Conservation (phyloP, 164 flowering plant genomes). For the Sextonia rubra region DNA sequence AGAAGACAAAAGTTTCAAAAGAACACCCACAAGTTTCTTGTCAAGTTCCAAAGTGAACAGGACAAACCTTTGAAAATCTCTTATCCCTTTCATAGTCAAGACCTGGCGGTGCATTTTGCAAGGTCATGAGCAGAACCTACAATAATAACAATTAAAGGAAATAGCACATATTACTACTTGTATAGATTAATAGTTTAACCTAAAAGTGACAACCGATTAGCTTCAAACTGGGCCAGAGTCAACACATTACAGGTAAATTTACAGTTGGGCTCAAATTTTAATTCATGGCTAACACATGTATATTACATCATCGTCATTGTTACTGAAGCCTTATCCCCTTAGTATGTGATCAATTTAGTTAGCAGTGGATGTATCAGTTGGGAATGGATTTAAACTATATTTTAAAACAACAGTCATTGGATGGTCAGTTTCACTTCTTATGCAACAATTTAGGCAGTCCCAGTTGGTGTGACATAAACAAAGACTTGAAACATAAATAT, state of each 20-base stretch:
- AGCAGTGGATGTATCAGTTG: no score
- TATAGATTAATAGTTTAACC: background rate
- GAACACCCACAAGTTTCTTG: background rate
- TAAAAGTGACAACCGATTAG: background rate
- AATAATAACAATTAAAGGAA: constrained; percentile 23
- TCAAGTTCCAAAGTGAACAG: background rate
- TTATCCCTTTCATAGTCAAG: constrained; percentile 94
- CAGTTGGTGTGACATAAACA: no score
- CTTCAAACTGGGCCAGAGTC: background rate
- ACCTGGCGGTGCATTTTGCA: constrained; percentile 99
- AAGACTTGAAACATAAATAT: no score
- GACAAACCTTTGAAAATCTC: constrained; percentile 80
- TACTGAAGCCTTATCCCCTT: no score
- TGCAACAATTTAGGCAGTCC: no score
- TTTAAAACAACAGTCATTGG: no score
- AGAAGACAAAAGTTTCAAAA: constrained; percentile 18
- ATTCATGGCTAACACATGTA: background rate
- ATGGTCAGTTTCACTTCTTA: background rate
- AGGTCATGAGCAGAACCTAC: constrained; percentile 94
- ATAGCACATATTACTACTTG: constrained; percentile 48
- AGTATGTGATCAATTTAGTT: no score
- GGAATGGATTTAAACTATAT: no score
- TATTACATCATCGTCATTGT: no score
- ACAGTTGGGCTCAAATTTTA: background rate
- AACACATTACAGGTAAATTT: no score